Percentiles rank a stretch among this genome's conserved stretches.
Evolutionary conservation across 768 basidiomycete genomes (phyloP).

Genomic region (Filobasidium floriforme): DNA sequence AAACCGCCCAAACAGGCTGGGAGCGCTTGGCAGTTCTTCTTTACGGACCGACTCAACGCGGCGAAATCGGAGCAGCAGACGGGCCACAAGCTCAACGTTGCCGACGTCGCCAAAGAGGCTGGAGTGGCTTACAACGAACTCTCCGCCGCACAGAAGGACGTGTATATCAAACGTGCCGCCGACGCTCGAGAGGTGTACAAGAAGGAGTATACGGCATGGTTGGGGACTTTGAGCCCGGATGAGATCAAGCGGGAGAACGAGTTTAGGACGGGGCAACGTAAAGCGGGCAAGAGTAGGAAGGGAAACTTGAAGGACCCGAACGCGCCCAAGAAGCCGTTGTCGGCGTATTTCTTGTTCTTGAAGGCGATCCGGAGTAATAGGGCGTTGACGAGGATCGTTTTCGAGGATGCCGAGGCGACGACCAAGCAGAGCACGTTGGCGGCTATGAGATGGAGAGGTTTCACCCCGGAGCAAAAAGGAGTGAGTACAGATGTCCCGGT

Average conservation of each 20-base stretch:
- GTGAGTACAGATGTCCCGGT: slow-evolving; percentile 48
- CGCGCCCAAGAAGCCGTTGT: slow-evolving; percentile 89
- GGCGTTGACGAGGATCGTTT: slow-evolving; percentile 66
- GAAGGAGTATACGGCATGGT: slow-evolving; percentile 71
- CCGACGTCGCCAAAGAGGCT: slow-evolving; percentile 89
- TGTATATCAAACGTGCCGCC: slow-evolving; percentile 76
- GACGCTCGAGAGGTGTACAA: slow-evolving; percentile 77
- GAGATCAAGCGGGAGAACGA: slow-evolving; percentile 91
- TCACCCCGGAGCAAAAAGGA: slow-evolving; percentile 89
- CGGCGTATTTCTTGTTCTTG: slow-evolving; percentile 90
- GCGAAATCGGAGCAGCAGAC: slow-evolving; percentile 40
- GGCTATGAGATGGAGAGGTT: slow-evolving; percentile 83
- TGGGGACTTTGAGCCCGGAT: slow-evolving; percentile 79
- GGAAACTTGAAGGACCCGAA: slow-evolving; percentile 95
- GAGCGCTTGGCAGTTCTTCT: slow-evolving; percentile 93
- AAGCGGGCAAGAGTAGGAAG: slow-evolving; percentile 83
- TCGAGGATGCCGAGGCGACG: slow-evolving; percentile 84
- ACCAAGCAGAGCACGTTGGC: slow-evolving; percentile 91
- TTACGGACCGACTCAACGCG: slow-evolving; percentile 84
- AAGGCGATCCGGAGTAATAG: slow-evolving; percentile 78
- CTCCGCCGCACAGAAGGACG: slow-evolving; percentile 68
- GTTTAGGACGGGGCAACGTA: slow-evolving; percentile 83
- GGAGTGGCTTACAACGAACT: slow-evolving; percentile 80
- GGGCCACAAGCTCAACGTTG: slow-evolving; percentile 76
- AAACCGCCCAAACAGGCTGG: slow-evolving; percentile 85